Conservation (phyloP, 2,329 filamentous ascomycete species). For the Podosphaera xanthii region DNA sequence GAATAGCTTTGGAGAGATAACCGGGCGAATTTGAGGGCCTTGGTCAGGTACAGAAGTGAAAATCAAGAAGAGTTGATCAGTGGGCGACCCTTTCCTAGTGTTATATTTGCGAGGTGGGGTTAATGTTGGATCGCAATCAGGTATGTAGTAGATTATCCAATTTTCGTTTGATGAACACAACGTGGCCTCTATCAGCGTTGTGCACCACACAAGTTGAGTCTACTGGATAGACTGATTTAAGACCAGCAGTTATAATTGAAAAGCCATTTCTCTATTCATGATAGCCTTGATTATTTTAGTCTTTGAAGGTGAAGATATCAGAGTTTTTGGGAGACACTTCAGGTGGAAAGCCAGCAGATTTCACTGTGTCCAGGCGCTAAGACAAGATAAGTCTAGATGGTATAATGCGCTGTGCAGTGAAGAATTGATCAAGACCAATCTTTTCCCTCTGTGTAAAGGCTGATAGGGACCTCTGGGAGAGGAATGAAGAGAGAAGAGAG, state of each 20-base stretch:
- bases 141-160: slow-evolving; percentile 11
- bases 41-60: slow-evolving; percentile 41
- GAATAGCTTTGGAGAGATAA: slow-evolving; percentile 32
- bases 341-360: neutral
- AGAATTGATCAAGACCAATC: neutral
- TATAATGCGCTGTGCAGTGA: neutral
- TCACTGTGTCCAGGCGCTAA: neutral
- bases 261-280: slow-evolving; percentile 18
- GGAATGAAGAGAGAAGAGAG: too few species aligned
- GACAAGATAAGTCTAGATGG: neutral
- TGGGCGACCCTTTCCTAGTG: slow-evolving; percentile 28
- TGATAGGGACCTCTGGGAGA: neutral
- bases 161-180: slow-evolving; percentile 9
- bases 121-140: slow-evolving; percentile 26
- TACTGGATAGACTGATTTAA: slow-evolving; percentile 17
- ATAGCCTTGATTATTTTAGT: slow-evolving; percentile 3
- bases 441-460: neutral
- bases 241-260: slow-evolving; percentile 15
- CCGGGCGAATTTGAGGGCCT: slow-evolving; percentile 28
- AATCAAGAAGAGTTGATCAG: slow-evolving; percentile 38
- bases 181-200: slow-evolving; percentile 12
- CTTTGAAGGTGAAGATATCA: neutral
- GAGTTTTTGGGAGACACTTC: neutral
- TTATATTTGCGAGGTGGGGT: slow-evolving; percentile 34
- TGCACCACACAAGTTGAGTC: slow-evolving; percentile 17